A percentile compares a stretch with the other conserved stretches of the same genome.
Conservation (phyloP, 192 early-diverging fungal genomes). For the Hyaloraphidium curvatum region DNA sequence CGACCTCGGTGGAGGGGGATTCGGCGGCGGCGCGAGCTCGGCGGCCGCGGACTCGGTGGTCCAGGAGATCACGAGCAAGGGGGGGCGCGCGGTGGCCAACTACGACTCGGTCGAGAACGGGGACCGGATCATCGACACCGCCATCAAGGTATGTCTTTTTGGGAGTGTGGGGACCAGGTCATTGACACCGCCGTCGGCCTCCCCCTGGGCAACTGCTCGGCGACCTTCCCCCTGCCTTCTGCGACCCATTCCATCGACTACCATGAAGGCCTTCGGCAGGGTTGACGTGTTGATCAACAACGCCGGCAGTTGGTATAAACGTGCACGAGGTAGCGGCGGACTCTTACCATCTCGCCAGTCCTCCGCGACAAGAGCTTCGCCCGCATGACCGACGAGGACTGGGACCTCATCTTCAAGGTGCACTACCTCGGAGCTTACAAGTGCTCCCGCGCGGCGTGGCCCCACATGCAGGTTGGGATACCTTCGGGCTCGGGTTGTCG, state of each 20-base stretch:
- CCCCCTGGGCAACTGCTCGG: too few relatives aligned
- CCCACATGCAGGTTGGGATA: neutral
- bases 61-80: conserved; percentile 51
- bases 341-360: too few relatives aligned
- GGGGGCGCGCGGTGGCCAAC: conserved; percentile 77
- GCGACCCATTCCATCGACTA: too few relatives aligned
- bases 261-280: conserved; percentile 3
- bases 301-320: too few relatives aligned
- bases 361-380: conserved; percentile 92
- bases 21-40: conserved; percentile 17
- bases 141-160: too few relatives aligned
- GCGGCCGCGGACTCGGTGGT: conserved; percentile 57
- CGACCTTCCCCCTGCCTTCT: too few relatives aligned
- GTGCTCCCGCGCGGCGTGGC: conserved; percentile 58
- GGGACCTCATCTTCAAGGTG: conserved; percentile 82
- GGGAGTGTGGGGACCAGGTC: too few relatives aligned
- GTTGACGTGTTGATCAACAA: conserved; percentile 73
- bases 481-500: neutral
- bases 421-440: conserved; percentile 90
- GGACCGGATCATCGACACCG: conserved; percentile 68
- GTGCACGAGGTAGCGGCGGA: too few relatives aligned
- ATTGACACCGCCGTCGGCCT: too few relatives aligned
- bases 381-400: conserved; percentile 94
- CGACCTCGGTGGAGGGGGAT: conserved; percentile 49
- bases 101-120: conserved; percentile 93